These are phyloP conservation scores for Orbilia oligospora DNA, from an alignment of 2,329 filamentous ascomycete genomes.

Conservation along the genomic window DNA sequence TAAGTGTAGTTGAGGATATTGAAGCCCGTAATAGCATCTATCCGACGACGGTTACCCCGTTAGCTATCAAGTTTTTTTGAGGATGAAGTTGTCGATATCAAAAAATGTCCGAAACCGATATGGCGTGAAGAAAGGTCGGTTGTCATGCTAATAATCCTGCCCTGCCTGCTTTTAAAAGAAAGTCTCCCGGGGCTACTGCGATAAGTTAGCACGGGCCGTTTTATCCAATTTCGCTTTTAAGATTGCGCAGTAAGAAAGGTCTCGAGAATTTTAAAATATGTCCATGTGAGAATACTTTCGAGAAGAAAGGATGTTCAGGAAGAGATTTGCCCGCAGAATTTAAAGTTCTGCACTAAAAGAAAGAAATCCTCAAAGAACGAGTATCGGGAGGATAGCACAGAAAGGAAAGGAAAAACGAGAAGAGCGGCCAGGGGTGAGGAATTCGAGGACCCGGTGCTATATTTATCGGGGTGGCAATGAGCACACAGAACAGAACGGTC, in stretches of 20 bases:
- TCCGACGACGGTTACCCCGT: background rate
- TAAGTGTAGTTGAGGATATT: background rate
- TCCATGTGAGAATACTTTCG: slow-evolving; percentile 24
- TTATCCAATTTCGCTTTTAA: slow-evolving; percentile 49
- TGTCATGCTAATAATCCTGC: slow-evolving; percentile 27
- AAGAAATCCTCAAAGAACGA: slow-evolving; percentile 32
- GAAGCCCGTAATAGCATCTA: slow-evolving; percentile 14
- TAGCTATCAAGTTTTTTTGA: background rate
- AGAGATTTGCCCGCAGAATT: slow-evolving; percentile 13
- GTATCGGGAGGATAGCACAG: slow-evolving; percentile 47
- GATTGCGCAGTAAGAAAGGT: slow-evolving; percentile 36
- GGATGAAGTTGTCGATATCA: slow-evolving; percentile 16
- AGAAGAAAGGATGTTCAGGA: background rate
- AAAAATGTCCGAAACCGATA: slow-evolving; percentile 20
- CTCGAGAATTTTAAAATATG: slow-evolving; percentile 7
- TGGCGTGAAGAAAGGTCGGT: slow-evolving; percentile 33
- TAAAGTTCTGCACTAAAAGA: slow-evolving; percentile 32
- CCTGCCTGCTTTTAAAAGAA: slow-evolving; percentile 35
- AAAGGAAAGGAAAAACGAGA: slow-evolving; percentile 33
- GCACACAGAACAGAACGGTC: slow-evolving; percentile 32
- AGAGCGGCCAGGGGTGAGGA: slow-evolving; percentile 40
- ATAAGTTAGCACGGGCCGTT: slow-evolving; percentile 34
- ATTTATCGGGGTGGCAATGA: slow-evolving; percentile 56
- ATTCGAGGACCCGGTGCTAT: slow-evolving; percentile 49
- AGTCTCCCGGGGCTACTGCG: slow-evolving; percentile 13